Base-by-base conservation (phyloP, 495 filamentous ascomycete species). In the Immersiella caudata region DNA sequence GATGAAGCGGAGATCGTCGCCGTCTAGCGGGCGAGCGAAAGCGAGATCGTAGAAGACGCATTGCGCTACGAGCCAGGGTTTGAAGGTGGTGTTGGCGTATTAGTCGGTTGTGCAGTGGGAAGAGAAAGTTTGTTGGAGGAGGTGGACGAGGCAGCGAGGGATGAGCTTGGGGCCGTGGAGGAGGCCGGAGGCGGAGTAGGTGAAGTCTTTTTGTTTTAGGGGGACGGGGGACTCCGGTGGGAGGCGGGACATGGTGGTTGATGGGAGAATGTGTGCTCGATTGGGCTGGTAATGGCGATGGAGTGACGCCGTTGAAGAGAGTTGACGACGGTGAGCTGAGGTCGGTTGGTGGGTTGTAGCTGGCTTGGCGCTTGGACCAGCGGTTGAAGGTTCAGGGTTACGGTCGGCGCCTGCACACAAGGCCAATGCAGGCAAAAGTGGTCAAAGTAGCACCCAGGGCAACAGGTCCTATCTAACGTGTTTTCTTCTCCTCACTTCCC, bases 31-130 rank as follows among this genome's bases (percentile, higher is more conserved):
- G n/a, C 56, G 25, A 24, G 14, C 16, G 25, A 26, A 59, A 14
- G 56, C 12, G 24, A 59, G 16, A 0, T 24, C 56, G 2, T 14
- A 59, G 16, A 18, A 24, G 21, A 33, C 56, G 26, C 26, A 20
- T 33, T 59, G 56, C 56, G 56, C 56, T 24, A 33, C 56, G 56
- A 59, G 18, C 56, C 56, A 59, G 9, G 56, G 56, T 8, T 33
- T 33, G 56, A 6, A 16, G 55, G 24, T 25, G 55, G 24, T 29
- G 55, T 12, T 46, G 40, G 14, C 14, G 40, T 46, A 46, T 27
- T 20, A 7, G 25, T 20, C 55, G 55, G 25, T 25, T 2, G 51
- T 7, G 26, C 51, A 25, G 8, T 5, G 25, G 24, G 25, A 25
- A 24, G 56, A 26, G 16, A 59, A 33, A 16, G 29, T 26, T 18